Base-by-base conservation (phyloP, 208 protist genomes). In the Borovskyia barvae region DNA sequence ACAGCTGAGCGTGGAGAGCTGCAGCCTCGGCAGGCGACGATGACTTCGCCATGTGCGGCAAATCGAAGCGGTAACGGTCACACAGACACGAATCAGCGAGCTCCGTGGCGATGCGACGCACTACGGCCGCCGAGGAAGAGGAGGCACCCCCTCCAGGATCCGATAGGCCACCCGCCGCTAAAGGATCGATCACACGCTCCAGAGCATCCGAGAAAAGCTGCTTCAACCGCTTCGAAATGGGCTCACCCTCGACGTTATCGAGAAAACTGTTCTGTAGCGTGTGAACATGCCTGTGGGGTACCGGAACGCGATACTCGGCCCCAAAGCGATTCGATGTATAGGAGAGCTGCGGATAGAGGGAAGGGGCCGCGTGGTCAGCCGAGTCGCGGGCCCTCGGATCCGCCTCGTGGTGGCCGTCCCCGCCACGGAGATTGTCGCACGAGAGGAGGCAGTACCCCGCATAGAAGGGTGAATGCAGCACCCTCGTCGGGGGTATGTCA, bases 321-420 rank as follows among this genome's bases (percentile, higher is more conserved):
- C 15, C 50, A 48, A 72, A 80, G 6, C 82, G 74, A 29, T 85
- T 89, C 1, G 75, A 83, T 2, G 75, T 85, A 60, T 89, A 89
- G 9, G 39, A 22, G 14, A 66, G 25, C 33, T 9, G 12, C 42
- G 61, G 61, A n/a, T n/a, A n/a, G n/a, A n/a, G n/a, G n/a, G n/a
- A n/a, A n/a, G n/a, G n/a, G n/a, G n/a, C n/a, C n/a, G n/a, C n/a
- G n/a, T n/a, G n/a, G n/a, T n/a, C n/a, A n/a, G n/a, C n/a, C n/a
- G n/a, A n/a, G n/a, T n/a, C n/a, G n/a, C n/a, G n/a, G n/a, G n/a
- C n/a, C n/a, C n/a, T n/a, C n/a, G n/a, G n/a, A n/a, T n/a, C n/a
- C n/a, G n/a, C n/a, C 15, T 47, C 19, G 42, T 14, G 15, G 5
- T 9, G 22, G 1, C 15, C 33, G 33, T 39, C 33, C 7, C 9